These are phyloP conservation scores for Eucalyptus marginata DNA, from an alignment of 345 rosid genomes.

Conservation along the genomic window DNA sequence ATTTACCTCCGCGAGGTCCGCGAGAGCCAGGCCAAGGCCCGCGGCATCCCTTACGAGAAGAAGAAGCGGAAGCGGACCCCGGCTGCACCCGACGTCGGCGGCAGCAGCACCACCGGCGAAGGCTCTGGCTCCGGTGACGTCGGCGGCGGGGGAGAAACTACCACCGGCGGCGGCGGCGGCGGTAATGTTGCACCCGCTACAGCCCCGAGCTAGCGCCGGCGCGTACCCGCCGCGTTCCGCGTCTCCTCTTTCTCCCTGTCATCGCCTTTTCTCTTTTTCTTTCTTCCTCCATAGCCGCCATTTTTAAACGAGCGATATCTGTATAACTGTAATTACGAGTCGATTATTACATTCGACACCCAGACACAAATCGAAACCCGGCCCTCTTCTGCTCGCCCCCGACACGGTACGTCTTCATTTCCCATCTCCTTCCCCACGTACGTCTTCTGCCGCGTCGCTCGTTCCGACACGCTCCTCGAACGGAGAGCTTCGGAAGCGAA, in stretches of 20 bases:
- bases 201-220: not conserved
- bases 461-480: not conserved
- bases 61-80: conserved; percentile 1
- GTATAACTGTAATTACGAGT: not conserved
- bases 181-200: not conserved
- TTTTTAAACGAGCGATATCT: not conserved
- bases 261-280: not conserved
- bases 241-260: not conserved
- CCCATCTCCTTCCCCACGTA: not conserved
- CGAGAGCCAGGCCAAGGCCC: conserved; percentile 3
- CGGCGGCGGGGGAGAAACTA: not conserved
- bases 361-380: not conserved
- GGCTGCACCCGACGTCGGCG: not conserved
- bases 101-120: not conserved
- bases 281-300: not conserved
- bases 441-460: not conserved
- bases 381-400: not conserved
- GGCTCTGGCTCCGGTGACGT: not conserved
- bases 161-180: not conserved
- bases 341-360: not conserved
- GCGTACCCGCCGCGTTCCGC: not conserved
- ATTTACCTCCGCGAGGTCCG: conserved; percentile 2
- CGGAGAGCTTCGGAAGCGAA: not conserved
- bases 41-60: conserved; percentile 7
- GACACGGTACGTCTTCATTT: not conserved